Conservation (phyloP, 148 eudicot genomes). For the Polygonum aviculare region DNA sequence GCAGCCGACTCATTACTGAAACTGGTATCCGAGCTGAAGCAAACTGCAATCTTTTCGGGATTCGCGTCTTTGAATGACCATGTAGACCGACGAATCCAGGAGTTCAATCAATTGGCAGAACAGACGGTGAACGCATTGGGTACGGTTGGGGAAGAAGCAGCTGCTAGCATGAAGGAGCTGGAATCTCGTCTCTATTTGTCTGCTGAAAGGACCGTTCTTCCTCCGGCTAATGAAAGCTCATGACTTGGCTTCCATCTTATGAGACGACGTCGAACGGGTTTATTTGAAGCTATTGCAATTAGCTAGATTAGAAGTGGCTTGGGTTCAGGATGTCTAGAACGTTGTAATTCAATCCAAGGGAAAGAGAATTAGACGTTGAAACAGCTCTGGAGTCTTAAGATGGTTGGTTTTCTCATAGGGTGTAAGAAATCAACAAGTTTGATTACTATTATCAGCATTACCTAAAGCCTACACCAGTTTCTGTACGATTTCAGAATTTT, state of each 20-base stretch:
- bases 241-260: background rate
- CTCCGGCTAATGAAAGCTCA: background rate
- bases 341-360: no score
- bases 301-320: no score
- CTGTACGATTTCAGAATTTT: no score
- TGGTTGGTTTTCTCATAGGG: no score
- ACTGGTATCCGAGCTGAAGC: constrained; percentile 78
- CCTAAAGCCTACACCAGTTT: no score
- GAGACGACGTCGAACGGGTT: no score
- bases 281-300: no score
- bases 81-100: constrained; percentile 63
- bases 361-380: no score
- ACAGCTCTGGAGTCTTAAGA: no score
- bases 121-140: constrained; percentile 47
- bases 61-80: constrained; percentile 87
- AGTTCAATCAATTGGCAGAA: constrained; percentile 50
- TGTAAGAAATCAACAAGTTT: no score
- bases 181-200: constrained; percentile 79
- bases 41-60: constrained; percentile 81
- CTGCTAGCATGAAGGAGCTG: constrained; percentile 81
- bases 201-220: constrained; percentile 23
- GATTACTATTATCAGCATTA: no score
- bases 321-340: no score
- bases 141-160: constrained; percentile 83
- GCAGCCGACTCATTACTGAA: constrained; percentile 81